Conservation (phyloP, 768 basidiomycete species). For the Kwoniella sp. region DNA sequence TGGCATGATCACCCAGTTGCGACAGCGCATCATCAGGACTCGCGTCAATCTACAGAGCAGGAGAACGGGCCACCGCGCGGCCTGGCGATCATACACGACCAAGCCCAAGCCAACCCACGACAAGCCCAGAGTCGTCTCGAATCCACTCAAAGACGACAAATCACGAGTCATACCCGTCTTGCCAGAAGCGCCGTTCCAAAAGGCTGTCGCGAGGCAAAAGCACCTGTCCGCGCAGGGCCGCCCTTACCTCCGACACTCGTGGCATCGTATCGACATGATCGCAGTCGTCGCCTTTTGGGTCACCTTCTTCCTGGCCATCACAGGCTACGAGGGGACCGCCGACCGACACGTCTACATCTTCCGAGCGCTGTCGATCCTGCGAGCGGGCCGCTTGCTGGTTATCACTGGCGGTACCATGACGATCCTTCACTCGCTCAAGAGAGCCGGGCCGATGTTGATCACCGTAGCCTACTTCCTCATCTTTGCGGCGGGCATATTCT, state of each 20-base stretch:
- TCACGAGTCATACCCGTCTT: slow-evolving; percentile 5
- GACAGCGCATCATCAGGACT: slow-evolving; percentile 10
- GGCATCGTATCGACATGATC: slow-evolving; percentile 74
- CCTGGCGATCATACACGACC: slow-evolving; percentile 16
- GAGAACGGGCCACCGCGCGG: slow-evolving; percentile 4
- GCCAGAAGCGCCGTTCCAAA: slow-evolving; percentile 51
- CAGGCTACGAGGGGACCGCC: slow-evolving; percentile 62
- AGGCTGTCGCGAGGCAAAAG: slow-evolving; percentile 48
- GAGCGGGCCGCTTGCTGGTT: slow-evolving; percentile 74
- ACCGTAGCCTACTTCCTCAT: slow-evolving; percentile 86
- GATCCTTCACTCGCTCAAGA: slow-evolving; percentile 88
- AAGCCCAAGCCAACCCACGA: neutral
- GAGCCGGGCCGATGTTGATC: slow-evolving; percentile 79
- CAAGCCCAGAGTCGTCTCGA: neutral
- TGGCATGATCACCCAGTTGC: slow-evolving; percentile 14
- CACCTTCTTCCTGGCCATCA: slow-evolving; percentile 65
- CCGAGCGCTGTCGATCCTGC: slow-evolving; percentile 77
- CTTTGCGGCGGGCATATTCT: slow-evolving; percentile 83
- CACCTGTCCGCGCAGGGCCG: slow-evolving; percentile 52
- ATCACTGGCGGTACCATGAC: slow-evolving; percentile 91
- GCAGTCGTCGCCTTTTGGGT: slow-evolving; percentile 86
- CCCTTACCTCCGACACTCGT: slow-evolving; percentile 86
- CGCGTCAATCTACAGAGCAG: slow-evolving; percentile 6
- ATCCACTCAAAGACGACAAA: neutral
- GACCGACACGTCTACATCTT: slow-evolving; percentile 75